Evolutionary conservation across 1,284 basidiomycete genomes (phyloP), one percentile per base, ranked within the genome.

Genomic region (Tilletia indica): DNA sequence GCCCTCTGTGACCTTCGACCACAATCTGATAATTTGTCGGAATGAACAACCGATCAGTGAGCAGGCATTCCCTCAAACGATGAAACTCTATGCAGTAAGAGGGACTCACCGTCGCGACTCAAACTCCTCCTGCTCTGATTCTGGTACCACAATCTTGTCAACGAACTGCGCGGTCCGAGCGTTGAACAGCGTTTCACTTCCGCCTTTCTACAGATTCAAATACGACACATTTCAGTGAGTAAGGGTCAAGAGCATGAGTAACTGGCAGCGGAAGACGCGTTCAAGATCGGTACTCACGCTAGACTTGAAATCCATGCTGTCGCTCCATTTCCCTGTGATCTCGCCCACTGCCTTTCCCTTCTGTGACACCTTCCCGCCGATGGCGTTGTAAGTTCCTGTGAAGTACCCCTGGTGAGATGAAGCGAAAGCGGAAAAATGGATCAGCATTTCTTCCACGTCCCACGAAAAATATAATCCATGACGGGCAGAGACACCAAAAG

Each of bases 361-460:
- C 72, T 87, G 88, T n/a, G 90, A 90, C 76, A 98, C 89, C 75
- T 90, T 90, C 42, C 95, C 97, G 4, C 89, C 85, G 72, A 99
- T 90, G 34, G 91, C 90, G 83, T 99, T 99, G 87, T 99, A 98
- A 36, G 92, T 92, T 19, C 96, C 96, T 0, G 93, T 94, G 85
- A 97, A 97, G 88, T 96, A 99, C 34, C 96, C 96, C 92, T 69
- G 3, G 25, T 16, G 34, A 11, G 31, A 25, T 25, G 51, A 19
- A 49, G 48, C 12, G 48, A 49, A 49, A n/a, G 25, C 12, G n/a
- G 51, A 8, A 54, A 54, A 54, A 19, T 31, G 25, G 25, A 31
- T 31, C 25, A 31, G 25, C 25, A 31, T 31, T 31, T 31, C 2
- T 31, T 31, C 25, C 25, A 1, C 9, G 42, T 45, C 42, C 9